Percentiles rank a stretch among this genome's conserved stretches.
Evolutionary conservation across 352 stramenopile species (phyloP).

Genomic region (Phytopythium kandeliae): DNA sequence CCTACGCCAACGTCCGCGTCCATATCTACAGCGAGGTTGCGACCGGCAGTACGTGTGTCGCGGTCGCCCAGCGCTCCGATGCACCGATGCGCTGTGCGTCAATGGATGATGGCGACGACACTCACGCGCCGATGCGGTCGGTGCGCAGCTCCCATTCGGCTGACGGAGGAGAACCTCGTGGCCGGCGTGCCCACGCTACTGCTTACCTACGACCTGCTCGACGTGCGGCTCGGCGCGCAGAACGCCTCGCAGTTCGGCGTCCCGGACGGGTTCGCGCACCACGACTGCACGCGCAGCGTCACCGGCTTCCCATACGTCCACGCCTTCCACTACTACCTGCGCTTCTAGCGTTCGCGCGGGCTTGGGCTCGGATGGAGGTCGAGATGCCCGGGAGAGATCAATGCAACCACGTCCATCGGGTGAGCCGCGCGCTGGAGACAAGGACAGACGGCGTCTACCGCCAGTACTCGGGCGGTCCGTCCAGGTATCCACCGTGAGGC

Average conservation of each 20-base stretch:
- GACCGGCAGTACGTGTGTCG: constrained; percentile 23
- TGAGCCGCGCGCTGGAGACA: too few relatives aligned
- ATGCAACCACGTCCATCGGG: too few relatives aligned
- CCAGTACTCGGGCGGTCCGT: constrained; percentile 50
- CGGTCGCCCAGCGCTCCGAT: too few relatives aligned
- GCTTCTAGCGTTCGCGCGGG: too few relatives aligned
- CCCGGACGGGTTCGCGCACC: constrained; percentile 48
- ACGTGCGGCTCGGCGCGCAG: constrained; percentile 49
- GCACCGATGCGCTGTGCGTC: too few relatives aligned
- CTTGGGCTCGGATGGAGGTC: too few relatives aligned
- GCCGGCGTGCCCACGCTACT: constrained; percentile 37
- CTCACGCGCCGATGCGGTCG: neutral
- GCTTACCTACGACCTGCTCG: constrained; percentile 56
- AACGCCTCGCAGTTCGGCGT: constrained; percentile 39
- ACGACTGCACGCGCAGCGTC: constrained; percentile 51
- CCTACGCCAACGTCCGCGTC: constrained; percentile 41
- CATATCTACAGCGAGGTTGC: constrained; percentile 52
- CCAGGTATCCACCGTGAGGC: constrained; percentile 37
- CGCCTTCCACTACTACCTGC: constrained; percentile 67
- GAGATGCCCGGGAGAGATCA: too few relatives aligned
- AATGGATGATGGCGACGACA: constrained; percentile 1
- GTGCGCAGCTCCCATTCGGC: constrained; percentile 50
- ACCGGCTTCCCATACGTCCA: constrained; percentile 76
- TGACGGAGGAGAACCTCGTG: constrained; percentile 58
- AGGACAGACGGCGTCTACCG: constrained; percentile 35